A percentile compares a stretch with the other conserved stretches of the same genome.
phyloP scores from a whole-genome alignment of 495 filamentous ascomycete species.

The Neurospora tetrasperma region DNA sequence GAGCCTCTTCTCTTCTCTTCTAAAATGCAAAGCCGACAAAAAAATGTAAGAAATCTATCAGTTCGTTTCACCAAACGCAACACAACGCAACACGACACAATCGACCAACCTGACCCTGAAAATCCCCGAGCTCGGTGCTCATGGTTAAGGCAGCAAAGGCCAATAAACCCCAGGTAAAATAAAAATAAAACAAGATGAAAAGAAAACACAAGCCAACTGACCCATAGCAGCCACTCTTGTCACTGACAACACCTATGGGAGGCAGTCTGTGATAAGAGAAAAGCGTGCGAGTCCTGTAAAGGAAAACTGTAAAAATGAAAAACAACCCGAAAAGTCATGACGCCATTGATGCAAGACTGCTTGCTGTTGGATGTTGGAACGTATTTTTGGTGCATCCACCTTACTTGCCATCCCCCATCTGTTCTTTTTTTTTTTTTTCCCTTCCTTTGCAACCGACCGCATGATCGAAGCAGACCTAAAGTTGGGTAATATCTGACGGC shows the following conservation, averaged over 20 bases:
- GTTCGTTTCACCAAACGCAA: conserved; percentile 2
- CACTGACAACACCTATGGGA: not conserved
- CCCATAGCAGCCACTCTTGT: not conserved
- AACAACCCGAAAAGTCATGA: conserved; percentile 12
- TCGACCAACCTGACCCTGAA: not conserved
- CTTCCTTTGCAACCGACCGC: conserved; percentile 17
- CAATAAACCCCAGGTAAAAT: not conserved
- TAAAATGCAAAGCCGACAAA: conserved; percentile 3
- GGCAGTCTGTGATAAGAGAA: not conserved
- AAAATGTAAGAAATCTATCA: conserved; percentile 3
- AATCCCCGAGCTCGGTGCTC: conserved; percentile 1
- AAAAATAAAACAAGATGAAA: too few species aligned
- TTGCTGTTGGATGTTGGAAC: conserved; percentile 9
- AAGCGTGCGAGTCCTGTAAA: not conserved
- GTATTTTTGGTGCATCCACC: conserved; percentile 3
- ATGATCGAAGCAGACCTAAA: conserved; percentile 40
- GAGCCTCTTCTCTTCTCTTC: not conserved
- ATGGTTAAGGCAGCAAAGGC: not conserved
- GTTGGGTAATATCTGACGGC: conserved; percentile 55
- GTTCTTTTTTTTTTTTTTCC: conserved; percentile 1
- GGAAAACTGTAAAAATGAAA: conserved; percentile 9
- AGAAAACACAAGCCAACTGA: conserved; percentile 2
- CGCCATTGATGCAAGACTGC: conserved; percentile 21
- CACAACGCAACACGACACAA: conserved; percentile 10
- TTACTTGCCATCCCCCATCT: conserved; percentile 7